Evolutionary conservation across 2,329 filamentous ascomycete genomes (phyloP), one percentile per base, ranked within the genome.

Genomic region (Pseudogymnoascus sp.): DNA sequence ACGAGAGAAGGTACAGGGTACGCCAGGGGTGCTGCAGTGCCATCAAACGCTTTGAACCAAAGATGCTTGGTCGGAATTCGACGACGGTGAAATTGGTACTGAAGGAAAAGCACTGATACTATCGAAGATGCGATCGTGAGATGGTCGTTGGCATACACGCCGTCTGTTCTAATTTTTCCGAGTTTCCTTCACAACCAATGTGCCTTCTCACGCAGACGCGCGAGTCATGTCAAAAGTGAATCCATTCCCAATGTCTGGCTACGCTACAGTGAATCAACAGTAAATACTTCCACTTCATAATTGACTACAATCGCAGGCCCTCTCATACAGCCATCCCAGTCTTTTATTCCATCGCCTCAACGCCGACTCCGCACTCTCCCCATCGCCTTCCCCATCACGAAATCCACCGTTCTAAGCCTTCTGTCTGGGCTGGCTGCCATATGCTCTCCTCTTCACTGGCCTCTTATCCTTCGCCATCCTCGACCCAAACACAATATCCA

Each of bases 381-480:
- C 23, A 29, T 29, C 38, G 11, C 14, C 23, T 1, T 14, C 21
- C 21, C 43, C 21, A 14, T 49, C 43, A 26, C 12, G 21, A 49
- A 83, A 69, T 80, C 80, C 68, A 79, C 75, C 19, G 76, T 79
- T 26, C 43, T 49, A 49, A 49, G 23, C 23, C 43, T 49, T 49
- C 75, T 90, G 88, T 70, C 80, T 82, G 35, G 89, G 89, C 77
- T 95, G 90, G 70, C 88, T 91, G 59, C 91, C 91, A 72, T 93
- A 94, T 10, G 83, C 82, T 70, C 87, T 80, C 69, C 90, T 79
- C 39, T 83, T 84, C 59, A 83, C 81, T 49, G 77, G 80, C 77
- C 89, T 89, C 77, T 90, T 90, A 69, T 88, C 86, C 67, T 86
- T 80, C 70, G 84, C 82, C 85, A 94, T 83, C 72, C 90, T 89